Base-by-base conservation (phyloP, 257 asterid species). In the Fraxinus excelsior region DNA sequence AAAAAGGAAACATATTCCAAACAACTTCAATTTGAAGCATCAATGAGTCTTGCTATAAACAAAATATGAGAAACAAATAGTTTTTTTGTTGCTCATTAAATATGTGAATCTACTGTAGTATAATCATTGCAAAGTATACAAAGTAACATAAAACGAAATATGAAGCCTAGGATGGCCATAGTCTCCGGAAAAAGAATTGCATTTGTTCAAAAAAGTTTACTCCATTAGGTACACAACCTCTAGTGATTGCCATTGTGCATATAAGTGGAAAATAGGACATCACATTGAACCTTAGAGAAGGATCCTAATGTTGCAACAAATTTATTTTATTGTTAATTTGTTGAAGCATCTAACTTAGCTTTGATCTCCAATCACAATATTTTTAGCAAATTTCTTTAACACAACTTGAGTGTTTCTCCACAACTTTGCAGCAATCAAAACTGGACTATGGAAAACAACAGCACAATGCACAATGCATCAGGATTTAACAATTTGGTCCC, bases 301-400 rank as follows among this genome's bases (percentile, higher is more conserved):
- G 67, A 60, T 62, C 19, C 1, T 62, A 10, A 10, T 23, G 29
- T 14, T 62, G 53, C 74, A 74, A 35, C 35, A 32, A 64, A 49
- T 12, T 38, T 10, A 53, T 67, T 25, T 62, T 49, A 80, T 67
- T 31, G 73, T 66, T 38, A 49, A n/a, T 53, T 62, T 79, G 84
- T 67, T 77, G 40, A 64, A 75, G 77, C 75, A 76, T 64, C 60
- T 26, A 38, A 70, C 71, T 71, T 32, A 70, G 7, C 76, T 7
- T 75, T 49, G 78, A 62, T 26, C 34, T 11, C 68, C 35, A 23
- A 62, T 62, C 7, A 11, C 2, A 25, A 62, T n/a, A 40, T 19
- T 18, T 25, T 78, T 25, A 23, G 14, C 68, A 19, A 26, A 74
- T 56, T 23, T 58, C 64, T 26, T 31, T 70, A 49, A 11, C 44